Evolutionary conservation across 1,284 basidiomycete genomes (phyloP), one percentile per base, ranked within the genome.

Genomic region (Ceratobasidium sp.): DNA sequence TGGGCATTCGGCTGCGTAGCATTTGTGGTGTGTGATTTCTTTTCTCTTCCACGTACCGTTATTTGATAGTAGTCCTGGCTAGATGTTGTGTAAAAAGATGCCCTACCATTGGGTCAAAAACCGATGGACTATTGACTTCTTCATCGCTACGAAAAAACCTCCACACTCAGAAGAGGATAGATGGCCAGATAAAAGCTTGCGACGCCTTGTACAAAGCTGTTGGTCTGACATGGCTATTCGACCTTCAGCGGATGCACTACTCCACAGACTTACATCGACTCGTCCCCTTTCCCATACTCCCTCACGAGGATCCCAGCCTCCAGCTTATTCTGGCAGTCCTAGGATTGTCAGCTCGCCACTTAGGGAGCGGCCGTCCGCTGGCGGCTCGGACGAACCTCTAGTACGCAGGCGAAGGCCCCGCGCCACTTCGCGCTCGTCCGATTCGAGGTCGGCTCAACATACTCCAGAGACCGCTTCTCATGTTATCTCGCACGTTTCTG

Each of bases 1-100:
- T 74, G 71, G 71, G 71, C 71, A 23, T 61, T 74, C n/a, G 76
- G 57, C 38, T 50, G 52, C 2, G 76, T 67, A 12, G 62, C 68
- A 40, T 69, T 52, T 12, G 68, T 52, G 59, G 80, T 80, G 61
- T 9, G 40, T 46, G 0, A 23, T 46, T 64, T 44, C 4, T 1
- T 64, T 38, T 67, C 46, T 52, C 23, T 17, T 50, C 6, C 44
- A 17, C 13, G 26, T 33, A 20, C 15, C 23, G 52, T 20, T 20
- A 54, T 38, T 40, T n/a, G 23, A 52, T 5, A 33, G 26, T n/a
- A 9, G 4, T 48, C 20, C 28, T 15, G 7, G 17, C n/a, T 23
- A 68, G 66, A 23, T 68, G 48, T 20, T 68, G 38, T 68, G 66
- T 38, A 68, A 68, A 68, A 68, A 68, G n/a, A 28, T 68, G 66